Evolutionary conservation across 78 protist genomes (phyloP).

Genomic region (Emiliania huxleyi): DNA sequence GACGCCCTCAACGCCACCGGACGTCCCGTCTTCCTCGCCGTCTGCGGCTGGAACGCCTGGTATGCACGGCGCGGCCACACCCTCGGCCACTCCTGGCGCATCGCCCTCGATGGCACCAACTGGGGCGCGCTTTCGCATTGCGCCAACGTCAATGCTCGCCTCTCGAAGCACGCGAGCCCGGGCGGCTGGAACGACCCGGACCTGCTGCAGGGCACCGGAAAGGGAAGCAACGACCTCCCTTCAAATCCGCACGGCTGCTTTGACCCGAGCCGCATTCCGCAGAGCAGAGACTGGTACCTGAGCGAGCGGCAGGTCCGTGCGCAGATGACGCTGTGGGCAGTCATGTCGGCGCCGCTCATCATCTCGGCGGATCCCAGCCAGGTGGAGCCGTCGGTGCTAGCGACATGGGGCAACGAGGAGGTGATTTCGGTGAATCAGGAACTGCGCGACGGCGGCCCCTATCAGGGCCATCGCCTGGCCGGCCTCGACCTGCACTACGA

Average conservation of each 20-base stretch:
- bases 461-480: not conserved
- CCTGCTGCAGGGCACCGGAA: not conserved
- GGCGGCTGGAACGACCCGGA: not conserved
- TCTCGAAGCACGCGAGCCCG: not conserved
- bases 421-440: not conserved
- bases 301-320: not conserved
- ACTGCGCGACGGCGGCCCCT: not conserved
- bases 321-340: not conserved
- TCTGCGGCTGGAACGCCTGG: not conserved
- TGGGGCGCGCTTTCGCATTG: not conserved
- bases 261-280: not conserved
- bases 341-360: not conserved
- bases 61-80: not conserved
- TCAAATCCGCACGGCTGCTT: not conserved
- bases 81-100: not conserved
- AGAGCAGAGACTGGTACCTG: not conserved
- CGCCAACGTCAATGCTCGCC: not conserved
- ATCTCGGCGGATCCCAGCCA: not conserved
- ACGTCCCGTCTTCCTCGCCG: conserved; percentile 2
- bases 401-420: not conserved
- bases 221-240: not conserved
- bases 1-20: not conserved
- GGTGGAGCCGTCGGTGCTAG: not conserved
- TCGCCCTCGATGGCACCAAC: not conserved
- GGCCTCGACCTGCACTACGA: not conserved